Percentiles rank a stretch among this genome's conserved stretches.
Evolutionary conservation across 768 basidiomycete species (phyloP).

Genomic region (Mycena pura): DNA sequence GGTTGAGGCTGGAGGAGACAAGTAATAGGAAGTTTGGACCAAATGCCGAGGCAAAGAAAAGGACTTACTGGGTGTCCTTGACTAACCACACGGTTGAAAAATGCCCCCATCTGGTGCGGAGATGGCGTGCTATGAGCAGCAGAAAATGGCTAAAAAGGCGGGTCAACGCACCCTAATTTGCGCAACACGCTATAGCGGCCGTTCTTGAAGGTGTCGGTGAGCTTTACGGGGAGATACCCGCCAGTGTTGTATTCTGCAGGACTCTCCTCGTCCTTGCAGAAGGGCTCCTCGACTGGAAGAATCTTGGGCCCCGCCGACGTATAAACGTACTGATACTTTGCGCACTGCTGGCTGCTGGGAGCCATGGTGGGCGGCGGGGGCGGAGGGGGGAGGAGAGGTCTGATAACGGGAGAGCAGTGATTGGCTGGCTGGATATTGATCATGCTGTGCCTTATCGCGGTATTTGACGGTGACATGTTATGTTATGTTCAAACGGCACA

Average conservation of each 20-base stretch:
- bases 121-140: conserved; percentile 34
- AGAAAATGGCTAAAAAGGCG: conserved; percentile 17
- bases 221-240: conserved; percentile 81
- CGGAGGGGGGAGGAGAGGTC: conserved; percentile 24
- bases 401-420: background rate
- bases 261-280: conserved; percentile 79
- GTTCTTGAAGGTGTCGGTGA: conserved; percentile 84
- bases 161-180: conserved; percentile 77
- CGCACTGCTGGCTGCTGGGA: conserved; percentile 63
- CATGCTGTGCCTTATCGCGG: no score
- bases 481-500: no score
- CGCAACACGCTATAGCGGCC: conserved; percentile 86
- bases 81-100: conserved; percentile 96
- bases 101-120: conserved; percentile 80
- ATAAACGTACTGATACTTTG: conserved; percentile 79
- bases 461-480: no score
- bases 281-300: conserved; percentile 68
- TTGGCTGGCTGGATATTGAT: no score
- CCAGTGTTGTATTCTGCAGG: conserved; percentile 85
- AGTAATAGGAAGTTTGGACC: conserved; percentile 22
- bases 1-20: conserved; percentile 54
- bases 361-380: conserved; percentile 56
- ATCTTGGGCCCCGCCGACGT: conserved; percentile 70
- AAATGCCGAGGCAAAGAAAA: conserved; percentile 7
- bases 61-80: conserved; percentile 73